A percentile compares a stretch with the other conserved stretches of the same genome.
phyloP scores from a whole-genome alignment of 345 rosid genomes.

The Gossypium australe region DNA sequence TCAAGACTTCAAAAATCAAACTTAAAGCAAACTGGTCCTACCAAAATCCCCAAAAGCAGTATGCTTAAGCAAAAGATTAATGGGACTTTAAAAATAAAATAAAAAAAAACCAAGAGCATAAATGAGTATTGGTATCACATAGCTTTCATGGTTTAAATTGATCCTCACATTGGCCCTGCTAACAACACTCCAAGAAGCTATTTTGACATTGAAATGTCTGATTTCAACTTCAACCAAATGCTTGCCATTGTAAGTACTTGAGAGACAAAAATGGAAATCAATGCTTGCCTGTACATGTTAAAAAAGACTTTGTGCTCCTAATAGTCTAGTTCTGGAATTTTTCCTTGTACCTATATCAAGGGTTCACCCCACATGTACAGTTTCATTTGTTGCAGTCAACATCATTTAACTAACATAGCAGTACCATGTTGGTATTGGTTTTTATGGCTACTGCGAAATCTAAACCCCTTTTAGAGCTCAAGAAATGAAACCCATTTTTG shows the following conservation, averaged over 20 bases:
- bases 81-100: background rate
- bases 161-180: background rate
- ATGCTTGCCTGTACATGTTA: background rate
- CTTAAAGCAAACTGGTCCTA: no score
- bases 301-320: background rate
- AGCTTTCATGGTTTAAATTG: background rate
- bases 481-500: background rate
- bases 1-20: background rate
- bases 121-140: background rate
- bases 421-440: background rate
- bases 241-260: slow-evolving; percentile 5
- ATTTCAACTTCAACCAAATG: slow-evolving; percentile 4
- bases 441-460: background rate
- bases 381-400: slow-evolving; percentile 2
- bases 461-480: background rate
- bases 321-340: background rate
- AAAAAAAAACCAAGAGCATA: background rate
- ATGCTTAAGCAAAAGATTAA: background rate
- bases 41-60: no score
- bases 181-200: no score
- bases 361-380: background rate
- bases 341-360: background rate
- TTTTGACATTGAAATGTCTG: background rate
- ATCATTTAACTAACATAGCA: background rate
- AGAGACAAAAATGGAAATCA: background rate